Evolutionary conservation across 352 stramenopile genomes (phyloP).

Genomic region (Phytophthora parvispora): DNA sequence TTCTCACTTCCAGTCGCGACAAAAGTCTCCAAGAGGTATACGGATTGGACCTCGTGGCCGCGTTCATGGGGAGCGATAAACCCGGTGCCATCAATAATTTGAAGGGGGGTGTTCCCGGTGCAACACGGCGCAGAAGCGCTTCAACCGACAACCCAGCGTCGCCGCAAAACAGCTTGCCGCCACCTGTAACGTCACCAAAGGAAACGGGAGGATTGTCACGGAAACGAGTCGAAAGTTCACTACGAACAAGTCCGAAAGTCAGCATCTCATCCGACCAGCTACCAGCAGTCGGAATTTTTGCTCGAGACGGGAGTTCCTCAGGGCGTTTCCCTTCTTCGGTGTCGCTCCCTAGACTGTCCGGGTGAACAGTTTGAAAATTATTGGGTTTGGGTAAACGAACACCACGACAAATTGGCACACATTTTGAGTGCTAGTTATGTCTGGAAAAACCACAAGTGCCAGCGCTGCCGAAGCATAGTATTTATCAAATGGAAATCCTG

Average conservation of each 20-base stretch:
- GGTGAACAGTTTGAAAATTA: constrained; percentile 5
- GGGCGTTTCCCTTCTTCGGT: constrained; percentile 22
- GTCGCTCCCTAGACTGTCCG: constrained; percentile 29
- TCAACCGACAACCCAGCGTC: constrained; percentile 10
- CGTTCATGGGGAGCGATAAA: constrained; percentile 39
- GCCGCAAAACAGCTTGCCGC: constrained; percentile 93
- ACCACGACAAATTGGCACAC: no score
- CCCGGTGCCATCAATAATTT: background rate
- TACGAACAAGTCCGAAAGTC: constrained; percentile 2
- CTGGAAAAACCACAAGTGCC: no score
- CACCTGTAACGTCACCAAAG: constrained; percentile 63
- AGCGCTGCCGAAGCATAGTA: no score
- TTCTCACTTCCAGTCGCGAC: constrained; percentile 23
- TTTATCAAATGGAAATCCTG: no score
- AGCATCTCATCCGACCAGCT: constrained; percentile 18
- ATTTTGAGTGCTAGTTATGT: no score
- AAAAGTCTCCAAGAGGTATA: constrained; percentile 66
- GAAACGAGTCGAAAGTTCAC: constrained; percentile 25
- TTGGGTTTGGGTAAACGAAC: no score
- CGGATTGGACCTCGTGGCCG: constrained; percentile 66
- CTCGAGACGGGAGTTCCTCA: background rate
- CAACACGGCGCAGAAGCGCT: constrained; percentile 8
- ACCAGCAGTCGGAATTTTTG: constrained; percentile 2
- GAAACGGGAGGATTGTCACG: constrained; percentile 78
- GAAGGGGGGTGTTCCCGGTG: background rate